Base-by-base conservation (phyloP, 2,329 filamentous ascomycete genomes). In the Cadophora gregata region DNA sequence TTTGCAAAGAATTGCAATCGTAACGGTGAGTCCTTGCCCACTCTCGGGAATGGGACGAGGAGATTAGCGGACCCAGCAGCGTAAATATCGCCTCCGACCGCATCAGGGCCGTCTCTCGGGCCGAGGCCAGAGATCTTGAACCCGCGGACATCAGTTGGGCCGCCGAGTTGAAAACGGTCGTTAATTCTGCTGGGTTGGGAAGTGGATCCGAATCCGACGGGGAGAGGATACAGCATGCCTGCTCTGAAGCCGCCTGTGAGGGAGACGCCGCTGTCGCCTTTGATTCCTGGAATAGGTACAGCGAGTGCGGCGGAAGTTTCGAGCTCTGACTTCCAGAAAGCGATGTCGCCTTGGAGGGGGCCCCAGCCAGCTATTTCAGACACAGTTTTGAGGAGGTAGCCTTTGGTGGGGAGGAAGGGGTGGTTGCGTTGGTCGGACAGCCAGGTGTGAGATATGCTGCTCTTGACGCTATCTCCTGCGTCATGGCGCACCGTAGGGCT, bases 131-230 rank as follows among this genome's bases (percentile, higher is more conserved):
- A 92, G 25, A 97, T 86, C 67, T 93, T 90, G 84, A 99, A 99
- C 1, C 96, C 96, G 64, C 96, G 92, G 16, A 99, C 92, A 76
- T 97, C 95, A 3, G 93, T 97, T 3, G 96, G 95, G 0, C 96
- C 96, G 51, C 96, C 96, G 36, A 99, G 91, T 75, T 93, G 89
- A 82, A 99, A 99, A 53, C 96, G 93, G 78, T 99, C 96, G 77
- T 96, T 97, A 75, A 98, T 86, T 33, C 93, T 88, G 71, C 92
- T 96, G 4, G 90, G 87, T 27, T 85, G 83, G 0, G 90, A 85
- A 24, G 81, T 59, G 72, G 76, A 51, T 19, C 81, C 78, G 72
- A 84, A 86, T 7, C 88, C 88, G 8, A 91, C 81, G 1, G 92
- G 85, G 19, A 99, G 82, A 1, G 96, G 96, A 77, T 91, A 97